These are phyloP conservation scores for Fraxinus nigra DNA, from an alignment of 305 asterid species.

Conservation along the genomic window DNA sequence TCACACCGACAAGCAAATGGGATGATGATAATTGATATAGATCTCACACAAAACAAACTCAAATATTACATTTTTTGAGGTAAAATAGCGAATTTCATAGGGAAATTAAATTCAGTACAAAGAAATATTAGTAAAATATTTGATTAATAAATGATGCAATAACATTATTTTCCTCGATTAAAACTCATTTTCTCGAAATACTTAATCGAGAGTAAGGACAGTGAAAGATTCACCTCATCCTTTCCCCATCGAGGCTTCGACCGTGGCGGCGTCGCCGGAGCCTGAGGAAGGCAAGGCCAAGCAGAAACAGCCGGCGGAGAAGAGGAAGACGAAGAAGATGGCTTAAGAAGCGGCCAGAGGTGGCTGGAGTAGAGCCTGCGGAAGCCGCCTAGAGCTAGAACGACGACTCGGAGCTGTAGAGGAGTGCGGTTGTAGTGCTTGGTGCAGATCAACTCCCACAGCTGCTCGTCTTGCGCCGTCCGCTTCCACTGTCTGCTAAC, in stretches of 20 bases:
- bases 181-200: slow-evolving; percentile 82
- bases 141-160: background rate
- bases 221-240: slow-evolving; percentile 84
- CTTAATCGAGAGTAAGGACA: slow-evolving; percentile 79
- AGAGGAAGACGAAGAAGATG: slow-evolving; percentile 39
- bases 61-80: slow-evolving; percentile 2
- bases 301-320: slow-evolving; percentile 37
- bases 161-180: slow-evolving; percentile 42
- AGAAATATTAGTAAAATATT: slow-evolving; percentile 9
- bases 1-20: background rate
- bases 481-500: slow-evolving; percentile 78
- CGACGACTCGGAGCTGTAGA: slow-evolving; percentile 70
- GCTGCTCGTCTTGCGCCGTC: slow-evolving; percentile 82
- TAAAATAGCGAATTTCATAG: background rate
- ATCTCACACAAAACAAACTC: slow-evolving; percentile 8
- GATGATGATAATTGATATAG: background rate
- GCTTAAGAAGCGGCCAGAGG: slow-evolving; percentile 82
- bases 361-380: slow-evolving; percentile 72
- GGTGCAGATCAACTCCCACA: slow-evolving; percentile 96
- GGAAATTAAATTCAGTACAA: slow-evolving; percentile 14
- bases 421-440: slow-evolving; percentile 62
- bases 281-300: slow-evolving; percentile 61
- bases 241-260: slow-evolving; percentile 78
- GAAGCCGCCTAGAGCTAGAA: slow-evolving; percentile 85
- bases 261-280: slow-evolving; percentile 31